Evolutionary conservation across 2,329 filamentous ascomycete genomes (phyloP), one percentile per base, ranked within the genome.

Genomic region (Cladosporium austrohemisphaericum): DNA sequence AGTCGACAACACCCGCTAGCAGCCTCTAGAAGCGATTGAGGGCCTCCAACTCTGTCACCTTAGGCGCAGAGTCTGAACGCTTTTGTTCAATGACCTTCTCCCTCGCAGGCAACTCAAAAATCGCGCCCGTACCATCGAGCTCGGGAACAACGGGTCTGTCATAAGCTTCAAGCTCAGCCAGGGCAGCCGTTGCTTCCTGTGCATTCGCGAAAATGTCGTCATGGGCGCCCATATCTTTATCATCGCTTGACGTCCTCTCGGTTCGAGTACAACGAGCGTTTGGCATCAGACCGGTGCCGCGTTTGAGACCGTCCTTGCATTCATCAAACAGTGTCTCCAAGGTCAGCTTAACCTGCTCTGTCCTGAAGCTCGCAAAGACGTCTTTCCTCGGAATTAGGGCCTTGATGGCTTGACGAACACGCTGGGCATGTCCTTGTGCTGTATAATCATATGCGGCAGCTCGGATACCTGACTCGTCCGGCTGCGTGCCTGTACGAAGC

Each of bases 361-460:
- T 9, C 16, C 11, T 32, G 29, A 54, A 59, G 45, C 53, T 53
- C 10, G 53, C 52, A n/a, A 52, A 23, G 4, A 53, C 20, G 22
- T 55, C 59, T 14, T 44, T 25, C n/a, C 49, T 38, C 8, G 58
- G 56, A 4, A 59, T 45, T 10, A 60, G 51, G 3, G 26, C 16
- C 33, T 57, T 57, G 28, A 60, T 49, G 18, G 56, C 55, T 9
- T 31, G 10, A 37, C 59, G 56, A 4, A 59, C 54, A 36, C 59
- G 55, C 14, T 52, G 31, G 1, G 55, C 46, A 44, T 56, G 57
- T 9, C 57, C 56, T 14, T 51, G 49, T 9, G 58, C 16, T 5
- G 43, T 44, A 29, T 59, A 60, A 11, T 50, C 54, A 5, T 56
- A 49, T 3, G 58, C 55, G 5, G 58, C 58, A 4, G 52, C 45